Conservation (phyloP, 2,329 filamentous ascomycete species). For the Colletotrichum sansevieriae region DNA sequence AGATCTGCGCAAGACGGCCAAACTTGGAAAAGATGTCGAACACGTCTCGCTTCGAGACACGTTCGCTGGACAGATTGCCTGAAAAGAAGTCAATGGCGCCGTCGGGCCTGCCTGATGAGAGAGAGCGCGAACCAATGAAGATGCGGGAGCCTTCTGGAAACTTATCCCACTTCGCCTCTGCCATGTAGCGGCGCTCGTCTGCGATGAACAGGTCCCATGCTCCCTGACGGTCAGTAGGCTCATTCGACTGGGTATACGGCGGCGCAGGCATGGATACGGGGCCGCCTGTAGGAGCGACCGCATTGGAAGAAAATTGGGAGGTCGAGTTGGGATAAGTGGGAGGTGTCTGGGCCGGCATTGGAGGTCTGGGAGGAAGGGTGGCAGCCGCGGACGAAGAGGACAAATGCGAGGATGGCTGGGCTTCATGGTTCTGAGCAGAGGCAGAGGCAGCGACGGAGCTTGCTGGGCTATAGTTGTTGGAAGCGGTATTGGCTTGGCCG, state of each 20-base stretch:
- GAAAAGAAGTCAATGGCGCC: conserved; percentile 42
- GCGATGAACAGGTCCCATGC: conserved; percentile 79
- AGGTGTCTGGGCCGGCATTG: conserved; percentile 54
- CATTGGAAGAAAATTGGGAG: conserved; percentile 42
- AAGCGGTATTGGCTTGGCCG: conserved; percentile 50
- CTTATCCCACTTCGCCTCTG: conserved; percentile 83
- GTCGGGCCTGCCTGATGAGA: conserved; percentile 46
- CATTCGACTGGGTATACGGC: conserved; percentile 52
- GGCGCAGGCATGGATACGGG: conserved; percentile 49
- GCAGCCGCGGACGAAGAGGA: conserved; percentile 53
- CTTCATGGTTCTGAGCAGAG: conserved; percentile 31
- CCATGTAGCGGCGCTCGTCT: conserved; percentile 81
- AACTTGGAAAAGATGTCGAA: conserved; percentile 91
- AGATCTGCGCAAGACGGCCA: conserved; percentile 92
- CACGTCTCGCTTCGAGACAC: conserved; percentile 92
- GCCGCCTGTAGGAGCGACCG: conserved; percentile 49
- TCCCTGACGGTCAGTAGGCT: conserved; percentile 66
- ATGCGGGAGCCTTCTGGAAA: conserved; percentile 83
- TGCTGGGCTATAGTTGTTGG: conserved; percentile 21
- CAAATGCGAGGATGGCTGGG: conserved; percentile 43
- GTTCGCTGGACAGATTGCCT: conserved; percentile 94
- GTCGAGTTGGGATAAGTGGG: conserved; percentile 53
- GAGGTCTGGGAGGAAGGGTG: conserved; percentile 63
- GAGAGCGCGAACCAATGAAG: conserved; percentile 77
- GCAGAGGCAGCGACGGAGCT: conserved; percentile 12